Conservation (phyloP, 1,139 yeast genomes). For the Geotrichum fermentans region DNA sequence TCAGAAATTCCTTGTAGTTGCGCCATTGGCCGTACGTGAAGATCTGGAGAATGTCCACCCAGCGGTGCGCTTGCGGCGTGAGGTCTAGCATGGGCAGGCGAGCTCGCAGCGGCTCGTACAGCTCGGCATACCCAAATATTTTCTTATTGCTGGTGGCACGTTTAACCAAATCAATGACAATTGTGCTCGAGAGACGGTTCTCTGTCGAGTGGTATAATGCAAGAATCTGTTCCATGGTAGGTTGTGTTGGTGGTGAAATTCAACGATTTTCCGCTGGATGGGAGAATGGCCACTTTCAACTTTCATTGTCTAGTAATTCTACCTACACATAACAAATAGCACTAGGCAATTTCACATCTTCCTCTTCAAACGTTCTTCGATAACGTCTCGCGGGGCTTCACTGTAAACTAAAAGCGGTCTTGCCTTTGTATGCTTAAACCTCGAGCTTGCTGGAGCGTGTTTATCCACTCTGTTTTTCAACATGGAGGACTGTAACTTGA, state of each 20-base stretch:
- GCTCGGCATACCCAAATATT: constrained; percentile 26
- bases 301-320: too few species aligned
- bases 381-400: constrained; percentile 7
- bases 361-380: constrained; percentile 1
- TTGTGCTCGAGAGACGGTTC: constrained; percentile 18
- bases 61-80: constrained; percentile 8
- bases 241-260: not conserved
- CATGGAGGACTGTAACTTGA: constrained; percentile 6
- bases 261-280: not conserved
- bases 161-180: constrained; percentile 22
- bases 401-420: constrained; percentile 3
- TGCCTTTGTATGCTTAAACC: not conserved
- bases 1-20: constrained; percentile 18
- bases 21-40: constrained; percentile 27
- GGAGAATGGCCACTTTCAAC: not conserved
- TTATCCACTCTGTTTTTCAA: constrained; percentile 1
- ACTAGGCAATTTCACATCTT: too few species aligned
- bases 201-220: constrained; percentile 21
- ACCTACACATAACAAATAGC: too few species aligned
- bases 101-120: constrained; percentile 23
- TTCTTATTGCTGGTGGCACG: constrained; percentile 23
- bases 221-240: constrained; percentile 24
- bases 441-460: not conserved
- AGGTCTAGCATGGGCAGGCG: constrained; percentile 10
- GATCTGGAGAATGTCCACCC: constrained; percentile 23